These are phyloP conservation scores for Nadsonia commutata DNA, from an alignment of 1,139 yeast genomes.

Conservation along the genomic window DNA sequence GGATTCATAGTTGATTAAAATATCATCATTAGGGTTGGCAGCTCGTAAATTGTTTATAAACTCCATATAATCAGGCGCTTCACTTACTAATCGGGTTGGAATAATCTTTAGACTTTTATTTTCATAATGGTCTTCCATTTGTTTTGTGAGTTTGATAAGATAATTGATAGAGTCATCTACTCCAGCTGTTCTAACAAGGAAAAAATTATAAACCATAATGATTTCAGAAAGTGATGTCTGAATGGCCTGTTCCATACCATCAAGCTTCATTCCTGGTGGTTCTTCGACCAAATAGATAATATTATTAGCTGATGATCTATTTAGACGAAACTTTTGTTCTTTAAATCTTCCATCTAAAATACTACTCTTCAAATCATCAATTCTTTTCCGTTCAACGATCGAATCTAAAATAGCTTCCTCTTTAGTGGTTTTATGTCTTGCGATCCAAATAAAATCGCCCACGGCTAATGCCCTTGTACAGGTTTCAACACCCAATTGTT, in stretches of 20 bases:
- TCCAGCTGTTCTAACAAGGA: conserved; percentile 50
- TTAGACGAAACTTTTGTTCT: conserved; percentile 72
- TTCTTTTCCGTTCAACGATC: conserved; percentile 75
- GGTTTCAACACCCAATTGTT: conserved; percentile 33
- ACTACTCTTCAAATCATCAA: conserved; percentile 73
- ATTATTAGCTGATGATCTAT: conserved; percentile 50
- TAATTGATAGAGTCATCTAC: conserved; percentile 65
- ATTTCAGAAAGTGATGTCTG: conserved; percentile 68
- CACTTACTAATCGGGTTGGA: conserved; percentile 36
- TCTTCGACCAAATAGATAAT: conserved; percentile 80
- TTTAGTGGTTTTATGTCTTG: conserved; percentile 42
- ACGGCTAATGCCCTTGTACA: conserved; percentile 50
- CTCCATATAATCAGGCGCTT: conserved; percentile 12
- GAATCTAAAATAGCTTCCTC: conserved; percentile 60
- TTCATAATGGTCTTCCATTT: conserved; percentile 25
- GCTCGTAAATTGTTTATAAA: conserved; percentile 16
- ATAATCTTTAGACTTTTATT: conserved; percentile 15
- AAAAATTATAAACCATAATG: conserved; percentile 51
- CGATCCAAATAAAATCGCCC: conserved; percentile 89
- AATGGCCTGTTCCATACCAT: conserved; percentile 38
- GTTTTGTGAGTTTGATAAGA: conserved; percentile 41
- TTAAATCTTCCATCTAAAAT: conserved; percentile 70
- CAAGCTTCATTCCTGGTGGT: conserved; percentile 17
- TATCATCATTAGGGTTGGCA: conserved; percentile 23
- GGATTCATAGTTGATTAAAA: conserved; percentile 37